Base-by-base conservation (phyloP, 306 rosid species). In the Corylus avellana region DNA sequence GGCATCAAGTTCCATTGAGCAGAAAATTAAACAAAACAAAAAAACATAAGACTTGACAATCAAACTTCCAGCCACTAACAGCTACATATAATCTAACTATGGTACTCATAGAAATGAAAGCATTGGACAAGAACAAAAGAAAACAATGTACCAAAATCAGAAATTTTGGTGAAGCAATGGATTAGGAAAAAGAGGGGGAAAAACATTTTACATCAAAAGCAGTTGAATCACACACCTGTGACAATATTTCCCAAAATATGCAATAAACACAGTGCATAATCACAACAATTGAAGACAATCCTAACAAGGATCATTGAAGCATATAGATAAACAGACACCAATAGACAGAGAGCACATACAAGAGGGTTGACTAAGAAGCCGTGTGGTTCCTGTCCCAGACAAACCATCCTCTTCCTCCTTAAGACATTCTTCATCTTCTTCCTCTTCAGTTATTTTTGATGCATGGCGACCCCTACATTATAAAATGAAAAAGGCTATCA, bases 371-470 rank as follows among this genome's bases (percentile, higher is more conserved):
- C 91, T 75, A 80, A 95, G 50, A 51, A 95, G 90, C 66, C 99
- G 89, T 13, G 99, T 95, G 77, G 75, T 92, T 62, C 91, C 91
- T 3, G 88, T 55, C 79, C 91, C 91, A 63, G 97, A 77, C 72
- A 93, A 81, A 70, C 96, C 89, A 77, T 89, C 98, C 86, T 95
- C 98, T 83, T 95, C 98, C 86, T 91, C 99, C 78, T 93, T 95
- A n/a, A 95, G 97, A 77, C 83, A 95, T 70, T 93, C 98, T 85
- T 95, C 98, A 77, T 95, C 99, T 77, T 95, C 99, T 81, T 95
- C 99, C 80, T 95, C 98, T 84, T 95, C 98, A n/a, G 98, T 95
- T 51, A 91, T 54, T 86, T 95, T 95, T n/a, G 98, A 95, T 39
- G 98, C 97, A 89, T 95, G 99, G 37, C 99, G 99, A 53, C 99